Conservation (phyloP, 441 rosid genomes). For the Gossypium schwendimanii region DNA sequence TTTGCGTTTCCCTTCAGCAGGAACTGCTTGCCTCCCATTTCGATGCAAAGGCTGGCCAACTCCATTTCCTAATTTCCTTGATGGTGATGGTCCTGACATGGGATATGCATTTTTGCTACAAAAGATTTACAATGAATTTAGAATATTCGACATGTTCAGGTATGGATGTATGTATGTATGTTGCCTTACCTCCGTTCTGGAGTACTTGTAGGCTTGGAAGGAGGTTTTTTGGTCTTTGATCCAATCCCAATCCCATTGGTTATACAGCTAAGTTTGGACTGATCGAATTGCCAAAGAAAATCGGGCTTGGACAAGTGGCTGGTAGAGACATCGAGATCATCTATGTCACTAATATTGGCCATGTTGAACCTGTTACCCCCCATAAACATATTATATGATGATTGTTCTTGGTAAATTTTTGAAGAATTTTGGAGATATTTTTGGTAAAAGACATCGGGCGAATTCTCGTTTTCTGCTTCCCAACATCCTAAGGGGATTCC, state of each 20-base stretch:
- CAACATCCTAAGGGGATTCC: constrained; percentile 52
- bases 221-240: constrained; percentile 45
- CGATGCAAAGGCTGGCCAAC: constrained; percentile 31
- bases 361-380: constrained; percentile 41
- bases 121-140: constrained; percentile 3
- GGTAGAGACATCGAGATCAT: constrained; percentile 79
- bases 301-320: constrained; percentile 88
- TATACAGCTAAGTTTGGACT: constrained; percentile 45
- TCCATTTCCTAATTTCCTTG: constrained; percentile 51
- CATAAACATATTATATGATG: constrained; percentile 53
- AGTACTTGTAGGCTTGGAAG: constrained; percentile 44
- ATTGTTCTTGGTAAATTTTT: constrained; percentile 54
- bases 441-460: constrained; percentile 50
- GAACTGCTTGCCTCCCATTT: constrained; percentile 44
- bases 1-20: constrained; percentile 61
- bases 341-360: constrained; percentile 35
- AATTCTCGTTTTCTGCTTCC: constrained; percentile 41
- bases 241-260: constrained; percentile 40
- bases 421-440: constrained; percentile 62
- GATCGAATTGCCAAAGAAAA: constrained; percentile 84
- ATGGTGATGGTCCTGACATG: constrained; percentile 52
- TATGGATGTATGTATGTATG: background rate
- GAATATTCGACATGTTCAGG: background rate
- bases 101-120: constrained; percentile 46
- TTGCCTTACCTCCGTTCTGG: constrained; percentile 50